A percentile compares a stretch with the other conserved stretches of the same genome.
phyloP scores from a whole-genome alignment of 331 rosid genomes.

The Pyrus hybrid region DNA sequence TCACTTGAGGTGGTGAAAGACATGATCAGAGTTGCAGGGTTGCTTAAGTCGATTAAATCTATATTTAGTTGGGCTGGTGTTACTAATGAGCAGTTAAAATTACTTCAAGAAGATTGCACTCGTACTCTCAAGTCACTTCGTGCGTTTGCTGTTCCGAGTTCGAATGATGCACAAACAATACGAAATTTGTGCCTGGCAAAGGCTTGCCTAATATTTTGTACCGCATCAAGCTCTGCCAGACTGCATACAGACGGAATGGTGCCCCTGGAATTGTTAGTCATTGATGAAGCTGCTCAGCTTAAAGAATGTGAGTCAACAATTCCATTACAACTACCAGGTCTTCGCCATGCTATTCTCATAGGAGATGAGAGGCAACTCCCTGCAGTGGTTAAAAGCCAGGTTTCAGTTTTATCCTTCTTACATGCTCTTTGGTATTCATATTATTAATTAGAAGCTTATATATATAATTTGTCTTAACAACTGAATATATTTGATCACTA shows the following conservation, averaged over 20 bases:
- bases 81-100: neutral
- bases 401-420: neutral
- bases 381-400: slow-evolving; percentile 50
- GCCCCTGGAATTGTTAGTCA: neutral
- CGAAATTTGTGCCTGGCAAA: slow-evolving; percentile 22
- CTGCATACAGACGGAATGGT: slow-evolving; percentile 5
- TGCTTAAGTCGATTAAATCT: slow-evolving; percentile 12
- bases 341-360: slow-evolving; percentile 26
- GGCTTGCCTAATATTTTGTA: slow-evolving; percentile 34
- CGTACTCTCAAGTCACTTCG: slow-evolving; percentile 8
- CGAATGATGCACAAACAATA: neutral
- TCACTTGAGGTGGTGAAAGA: neutral
- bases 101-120: neutral
- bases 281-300: slow-evolving; percentile 40
- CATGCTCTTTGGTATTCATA: neutral
- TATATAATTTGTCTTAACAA: neutral
- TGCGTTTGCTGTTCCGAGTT: slow-evolving; percentile 9
- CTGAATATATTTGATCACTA: neutral
- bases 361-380: slow-evolving; percentile 58
- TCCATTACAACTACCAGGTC: slow-evolving; percentile 32
- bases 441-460: neutral
- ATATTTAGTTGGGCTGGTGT: neutral
- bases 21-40: slow-evolving; percentile 7
- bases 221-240: slow-evolving; percentile 37
- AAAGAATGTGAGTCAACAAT: slow-evolving; percentile 52